These are phyloP conservation scores for Diospyros lotus DNA, from an alignment of 148 eudicot species.

Conservation along the genomic window DNA sequence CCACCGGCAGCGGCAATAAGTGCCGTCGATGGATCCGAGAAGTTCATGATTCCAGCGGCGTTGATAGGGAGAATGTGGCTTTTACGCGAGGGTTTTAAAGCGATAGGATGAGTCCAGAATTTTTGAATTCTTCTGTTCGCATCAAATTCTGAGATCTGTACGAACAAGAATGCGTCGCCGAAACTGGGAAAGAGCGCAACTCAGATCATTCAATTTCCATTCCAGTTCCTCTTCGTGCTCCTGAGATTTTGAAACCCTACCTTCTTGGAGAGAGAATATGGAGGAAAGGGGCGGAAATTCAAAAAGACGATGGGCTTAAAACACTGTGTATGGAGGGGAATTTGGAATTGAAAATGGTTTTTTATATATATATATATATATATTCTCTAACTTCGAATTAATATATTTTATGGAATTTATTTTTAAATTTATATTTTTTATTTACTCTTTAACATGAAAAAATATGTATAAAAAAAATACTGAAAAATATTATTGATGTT, in stretches of 20 bases:
- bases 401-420: no score
- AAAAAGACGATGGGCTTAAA: not conserved
- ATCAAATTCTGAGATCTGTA: slow-evolving; percentile 2
- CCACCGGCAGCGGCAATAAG: slow-evolving; percentile 76
- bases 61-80: not conserved
- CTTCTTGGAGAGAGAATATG: not conserved
- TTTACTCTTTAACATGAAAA: no score
- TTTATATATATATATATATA: no score
- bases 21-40: slow-evolving; percentile 44
- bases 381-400: no score
- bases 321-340: no score
- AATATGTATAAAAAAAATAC: no score
- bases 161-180: not conserved
- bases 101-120: not conserved
- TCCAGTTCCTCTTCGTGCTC: not conserved
- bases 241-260: slow-evolving; percentile 6
- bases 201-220: not conserved
- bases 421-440: no score
- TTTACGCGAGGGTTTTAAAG: not conserved
- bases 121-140: not conserved
- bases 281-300: not conserved
- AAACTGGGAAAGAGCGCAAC: no score
- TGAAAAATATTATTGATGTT: no score
- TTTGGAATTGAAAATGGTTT: no score
- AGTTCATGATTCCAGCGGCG: slow-evolving; percentile 21